Evolutionary conservation across 176 grass and related monocot species (phyloP).

Genomic region (Juncus effusus): DNA sequence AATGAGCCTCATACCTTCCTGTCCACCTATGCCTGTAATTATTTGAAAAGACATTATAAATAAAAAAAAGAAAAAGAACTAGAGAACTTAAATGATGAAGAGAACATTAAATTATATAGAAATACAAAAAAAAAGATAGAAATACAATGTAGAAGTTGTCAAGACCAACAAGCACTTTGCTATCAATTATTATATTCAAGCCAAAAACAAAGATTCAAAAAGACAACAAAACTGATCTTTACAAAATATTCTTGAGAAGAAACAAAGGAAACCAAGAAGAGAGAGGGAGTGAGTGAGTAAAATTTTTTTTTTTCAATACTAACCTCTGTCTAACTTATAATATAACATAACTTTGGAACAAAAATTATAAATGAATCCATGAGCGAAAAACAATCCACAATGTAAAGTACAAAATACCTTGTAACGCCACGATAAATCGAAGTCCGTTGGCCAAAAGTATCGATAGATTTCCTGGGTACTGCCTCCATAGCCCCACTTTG

Average conservation of each 20-base stretch:
- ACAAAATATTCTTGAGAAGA: neutral
- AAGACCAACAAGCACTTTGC: no score
- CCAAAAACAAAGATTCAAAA: neutral
- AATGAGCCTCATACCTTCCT: constrained; percentile 73
- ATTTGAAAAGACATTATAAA: neutral
- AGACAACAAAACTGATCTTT: neutral
- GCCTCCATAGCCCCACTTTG: constrained; percentile 41
- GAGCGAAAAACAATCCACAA: neutral
- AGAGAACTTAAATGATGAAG: neutral
- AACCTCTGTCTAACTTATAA: neutral
- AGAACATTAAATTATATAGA: neutral
- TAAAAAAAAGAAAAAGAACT: neutral
- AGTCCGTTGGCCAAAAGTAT: constrained; percentile 72
- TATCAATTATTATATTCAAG: neutral
- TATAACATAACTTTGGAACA: neutral
- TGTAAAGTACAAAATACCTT: constrained; percentile 25
- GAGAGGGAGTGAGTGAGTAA: neutral
- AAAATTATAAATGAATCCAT: neutral
- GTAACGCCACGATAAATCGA: constrained; percentile 72
- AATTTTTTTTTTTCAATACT: neutral
- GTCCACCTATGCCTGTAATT: constrained; percentile 70
- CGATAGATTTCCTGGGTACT: constrained; percentile 39
- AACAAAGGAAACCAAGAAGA: neutral
- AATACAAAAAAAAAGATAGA: neutral
- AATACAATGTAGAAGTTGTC: neutral